These are phyloP conservation scores for Shiraia sp. DNA, from an alignment of 2,329 filamentous ascomycete genomes.

Conservation along the genomic window DNA sequence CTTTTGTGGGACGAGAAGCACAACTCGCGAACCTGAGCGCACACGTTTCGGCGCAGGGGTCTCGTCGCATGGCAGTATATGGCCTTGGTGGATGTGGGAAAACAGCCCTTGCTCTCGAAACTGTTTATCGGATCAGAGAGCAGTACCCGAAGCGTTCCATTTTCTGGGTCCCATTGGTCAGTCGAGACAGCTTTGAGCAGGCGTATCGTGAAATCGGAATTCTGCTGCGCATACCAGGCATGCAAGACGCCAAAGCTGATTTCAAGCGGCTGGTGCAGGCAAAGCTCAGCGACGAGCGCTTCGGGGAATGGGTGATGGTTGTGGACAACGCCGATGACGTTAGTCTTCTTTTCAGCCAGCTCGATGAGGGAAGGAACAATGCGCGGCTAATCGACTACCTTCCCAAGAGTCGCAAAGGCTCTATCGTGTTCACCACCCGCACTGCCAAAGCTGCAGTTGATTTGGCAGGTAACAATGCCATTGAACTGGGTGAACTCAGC, in stretches of 20 bases:
- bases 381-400: conserved; percentile 30
- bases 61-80: conserved; percentile 13
- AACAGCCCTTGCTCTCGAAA: conserved; percentile 34
- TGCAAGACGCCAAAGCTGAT: conserved; percentile 38
- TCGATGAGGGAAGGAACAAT: background rate
- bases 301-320: conserved; percentile 47
- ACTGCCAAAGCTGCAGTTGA: conserved; percentile 9
- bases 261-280: conserved; percentile 43
- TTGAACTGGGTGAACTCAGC: conserved; percentile 19
- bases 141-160: conserved; percentile 12
- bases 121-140: conserved; percentile 44
- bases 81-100: conserved; percentile 23
- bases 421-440: conserved; percentile 38
- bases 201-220: conserved; percentile 15
- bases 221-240: conserved; percentile 13
- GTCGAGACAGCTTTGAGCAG: conserved; percentile 27
- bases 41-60: conserved; percentile 6
- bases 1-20: conserved; percentile 15
- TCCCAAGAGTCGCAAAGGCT: conserved; percentile 34
- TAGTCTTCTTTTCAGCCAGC: conserved; percentile 28
- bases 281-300: conserved; percentile 31
- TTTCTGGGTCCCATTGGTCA: conserved; percentile 23
- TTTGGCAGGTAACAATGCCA: conserved; percentile 9
- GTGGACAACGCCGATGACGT: conserved; percentile 53
- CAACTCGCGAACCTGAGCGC: conserved; percentile 7